Base-by-base conservation (phyloP, 768 basidiomycete species). In the Collybiopsis confluens region DNA sequence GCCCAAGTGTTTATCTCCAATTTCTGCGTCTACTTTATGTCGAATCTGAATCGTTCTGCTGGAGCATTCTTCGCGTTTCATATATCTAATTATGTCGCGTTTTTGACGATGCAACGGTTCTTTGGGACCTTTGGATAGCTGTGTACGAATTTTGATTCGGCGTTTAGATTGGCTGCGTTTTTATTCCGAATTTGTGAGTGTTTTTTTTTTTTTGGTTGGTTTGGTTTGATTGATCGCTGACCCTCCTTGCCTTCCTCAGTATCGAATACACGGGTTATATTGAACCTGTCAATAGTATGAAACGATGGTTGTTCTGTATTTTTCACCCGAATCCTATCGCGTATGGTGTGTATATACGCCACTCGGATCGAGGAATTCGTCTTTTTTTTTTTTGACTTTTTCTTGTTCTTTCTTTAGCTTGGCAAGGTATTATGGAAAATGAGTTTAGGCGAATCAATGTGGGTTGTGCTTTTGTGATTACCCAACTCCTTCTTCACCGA, bases 231-330 rank as follows among this genome's bases (percentile, higher is more conserved):
- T 28, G 41, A n/a, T 38, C 3, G 26, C 26, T 21, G 28, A 54
- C 40, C 18, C 11, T 52, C 23, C 11, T 50, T 27, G 7, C 37
- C 24, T 13, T 33, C 30, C 30, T 5, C 30, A 74, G 73, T 63
- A 72, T 90, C 50, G 72, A 83, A 59, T 92, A 88, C 62, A 73
- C 79, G 18, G 88, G 88, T 3, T 87, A 87, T 63, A 78, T 83
- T 48, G 80, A 90, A 55, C 85, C 85, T 0, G 77, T 80, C 6
- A 73, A 74, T 58, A 72, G 77, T 56, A 88, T 90, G 86, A 87
- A 90, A 64, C 73, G 83, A 40, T 92, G 87, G 87, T 64, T 93
- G 8, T 90, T 90, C 72, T 93, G 91, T 90, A 85, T 92, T 27
- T 89, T 79, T 70, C 92, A 92, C 66, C 64, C 91, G 56, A 86